Conservation (phyloP, 2,329 filamentous ascomycete genomes). For the Fusarium sp. region DNA sequence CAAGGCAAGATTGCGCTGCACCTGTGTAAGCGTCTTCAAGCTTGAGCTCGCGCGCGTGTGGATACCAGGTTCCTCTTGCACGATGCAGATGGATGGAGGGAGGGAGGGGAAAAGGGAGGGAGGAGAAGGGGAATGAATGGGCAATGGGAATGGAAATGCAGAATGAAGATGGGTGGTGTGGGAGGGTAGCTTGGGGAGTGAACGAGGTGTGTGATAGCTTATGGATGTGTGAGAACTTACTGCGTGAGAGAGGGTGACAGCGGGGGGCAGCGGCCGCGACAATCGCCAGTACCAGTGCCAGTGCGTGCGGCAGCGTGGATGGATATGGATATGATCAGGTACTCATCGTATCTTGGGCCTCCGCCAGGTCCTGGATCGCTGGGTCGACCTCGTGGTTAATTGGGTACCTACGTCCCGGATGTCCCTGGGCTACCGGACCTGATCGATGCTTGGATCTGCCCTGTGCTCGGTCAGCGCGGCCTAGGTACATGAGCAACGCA, state of each 20-base stretch:
- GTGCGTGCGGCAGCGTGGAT: conserved; percentile 16
- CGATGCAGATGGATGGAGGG: conserved; percentile 2
- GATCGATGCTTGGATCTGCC: conserved; percentile 23
- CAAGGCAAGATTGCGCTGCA: conserved; percentile 12
- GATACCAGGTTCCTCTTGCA: conserved; percentile 4
- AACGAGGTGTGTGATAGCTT: conserved; percentile 6
- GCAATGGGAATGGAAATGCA: conserved; percentile 27
- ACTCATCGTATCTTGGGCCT: conserved; percentile 23
- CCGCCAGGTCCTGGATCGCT: conserved; percentile 38
- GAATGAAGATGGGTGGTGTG: conserved; percentile 21
- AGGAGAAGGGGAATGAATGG: conserved; percentile 32
- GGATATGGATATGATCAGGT: conserved; percentile 2
- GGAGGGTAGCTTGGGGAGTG: conserved; percentile 7
- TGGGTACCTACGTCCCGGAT: conserved; percentile 27
- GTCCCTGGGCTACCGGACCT: conserved; percentile 12
- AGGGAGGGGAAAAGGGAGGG: conserved; percentile 11
- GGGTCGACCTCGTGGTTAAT: conserved; percentile 31
- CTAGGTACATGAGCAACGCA: neutral
- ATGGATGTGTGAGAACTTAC: conserved; percentile 31
- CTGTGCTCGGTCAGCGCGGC: conserved; percentile 34
- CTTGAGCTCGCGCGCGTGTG: conserved; percentile 7
- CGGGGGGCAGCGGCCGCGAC: conserved; percentile 24
- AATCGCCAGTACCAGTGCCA: conserved; percentile 17
- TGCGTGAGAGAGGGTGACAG: conserved; percentile 24
- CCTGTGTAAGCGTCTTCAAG: conserved; percentile 13